These are phyloP conservation scores for Colletotrichum acutatum DNA, from an alignment of 2,329 filamentous ascomycete genomes.

Conservation along the genomic window DNA sequence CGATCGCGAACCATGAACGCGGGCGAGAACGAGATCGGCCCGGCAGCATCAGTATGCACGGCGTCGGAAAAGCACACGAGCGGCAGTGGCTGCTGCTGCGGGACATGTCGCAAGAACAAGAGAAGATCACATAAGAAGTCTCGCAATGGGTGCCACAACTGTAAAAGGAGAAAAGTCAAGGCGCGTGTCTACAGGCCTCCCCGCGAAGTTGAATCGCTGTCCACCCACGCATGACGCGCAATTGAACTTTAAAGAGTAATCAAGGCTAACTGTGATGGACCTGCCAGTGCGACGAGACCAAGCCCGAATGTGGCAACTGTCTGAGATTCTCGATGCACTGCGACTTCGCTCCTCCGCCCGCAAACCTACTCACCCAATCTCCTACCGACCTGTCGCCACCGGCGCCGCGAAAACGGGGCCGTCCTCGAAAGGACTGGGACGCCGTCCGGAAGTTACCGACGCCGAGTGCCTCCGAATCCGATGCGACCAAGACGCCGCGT, in stretches of 20 bases:
- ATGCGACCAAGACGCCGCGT: conserved; percentile 6
- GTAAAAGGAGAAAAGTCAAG: conserved; percentile 37
- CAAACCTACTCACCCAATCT: neutral
- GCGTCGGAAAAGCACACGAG: neutral
- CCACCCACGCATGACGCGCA: neutral
- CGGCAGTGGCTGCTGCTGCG: conserved; percentile 18
- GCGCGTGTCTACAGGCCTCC: neutral
- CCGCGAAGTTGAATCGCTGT: neutral
- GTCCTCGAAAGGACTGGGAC: conserved; percentile 35
- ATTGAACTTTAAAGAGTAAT: neutral
- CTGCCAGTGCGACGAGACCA: conserved; percentile 37
- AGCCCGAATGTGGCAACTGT: conserved; percentile 36
- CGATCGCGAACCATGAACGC: conserved; percentile 18
- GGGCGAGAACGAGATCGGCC: neutral
- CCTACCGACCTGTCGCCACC: conserved; percentile 2
- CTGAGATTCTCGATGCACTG: conserved; percentile 35
- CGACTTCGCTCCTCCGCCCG: conserved; percentile 28
- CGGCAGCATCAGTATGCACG: neutral
- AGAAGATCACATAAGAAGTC: conserved; percentile 35
- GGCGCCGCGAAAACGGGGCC: conserved; percentile 29
- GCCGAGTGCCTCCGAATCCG: conserved; percentile 5
- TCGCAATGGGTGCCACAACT: conserved; percentile 37
- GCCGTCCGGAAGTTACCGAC: conserved; percentile 8
- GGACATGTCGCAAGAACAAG: conserved; percentile 23
- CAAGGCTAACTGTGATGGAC: neutral